Base-by-base conservation (phyloP, 257 asterid species). In the Catharanthus roseus region DNA sequence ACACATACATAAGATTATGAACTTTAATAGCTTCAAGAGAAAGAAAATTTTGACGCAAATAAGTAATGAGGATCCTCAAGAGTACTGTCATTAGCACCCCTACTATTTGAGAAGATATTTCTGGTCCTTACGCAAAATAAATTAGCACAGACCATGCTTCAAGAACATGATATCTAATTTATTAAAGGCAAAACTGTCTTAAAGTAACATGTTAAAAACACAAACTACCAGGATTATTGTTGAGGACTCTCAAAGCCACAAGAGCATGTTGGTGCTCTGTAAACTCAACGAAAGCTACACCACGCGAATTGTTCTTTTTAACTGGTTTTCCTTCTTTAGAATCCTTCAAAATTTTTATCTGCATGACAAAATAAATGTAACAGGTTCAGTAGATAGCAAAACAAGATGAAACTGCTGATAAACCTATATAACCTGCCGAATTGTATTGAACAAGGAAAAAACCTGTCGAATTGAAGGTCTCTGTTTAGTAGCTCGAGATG, bases 191-290 rank as follows among this genome's bases (percentile, higher is more conserved):
- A 45, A 33, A 34, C 67, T 34, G 24, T 60, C 65, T 31, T 44
- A 24, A 65, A n/a, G 38, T 19, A 13, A 58, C 58, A 33, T 70
- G 58, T 69, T 45, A 19, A 10, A 39, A 61, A 45, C 23, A 41
- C 13, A 41, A 45, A 54, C 77, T 64, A 91, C 99, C 96, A 34
- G 99, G 99, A 82, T 88, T 91, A 69, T 95, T 95, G 68, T 95
- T 95, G 21, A 95, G 95, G 82, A 95, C 97, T 86, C 99, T 84
- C 72, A 95, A 79, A 77, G 99, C 99, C 74, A 95, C 99, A 47
- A 95, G 96, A 67, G 99, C 97, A 72, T 95, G 99, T 77, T 95
- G 89, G 83, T 95, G 99, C 86, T 95, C 99, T 2, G 92, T 81
- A 87, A 93, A 93, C 84, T 93, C 97, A 38, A 93, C 74, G 76